Conservation (phyloP, 345 rosid genomes). For the Pugionium dolabratum region DNA sequence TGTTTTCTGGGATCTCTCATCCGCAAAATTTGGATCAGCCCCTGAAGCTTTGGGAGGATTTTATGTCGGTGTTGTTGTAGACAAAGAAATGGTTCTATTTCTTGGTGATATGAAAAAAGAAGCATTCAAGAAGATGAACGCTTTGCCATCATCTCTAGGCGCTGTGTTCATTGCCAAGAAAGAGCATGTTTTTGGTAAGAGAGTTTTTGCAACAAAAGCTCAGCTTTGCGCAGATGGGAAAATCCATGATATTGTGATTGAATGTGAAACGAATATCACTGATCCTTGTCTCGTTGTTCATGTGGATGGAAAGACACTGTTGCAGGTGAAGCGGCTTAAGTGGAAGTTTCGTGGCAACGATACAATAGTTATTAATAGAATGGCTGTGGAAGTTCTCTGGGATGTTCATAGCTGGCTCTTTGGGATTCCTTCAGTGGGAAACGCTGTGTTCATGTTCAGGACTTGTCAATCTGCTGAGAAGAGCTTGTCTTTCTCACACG, state of each 20-base stretch:
- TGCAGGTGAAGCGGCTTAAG: slow-evolving; percentile 63
- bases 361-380: slow-evolving; percentile 79
- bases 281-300: slow-evolving; percentile 44
- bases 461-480: slow-evolving; percentile 53
- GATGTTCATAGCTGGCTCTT: slow-evolving; percentile 94
- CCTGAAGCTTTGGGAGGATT: slow-evolving; percentile 82
- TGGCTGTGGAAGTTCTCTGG: slow-evolving; percentile 86
- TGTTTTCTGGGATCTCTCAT: slow-evolving; percentile 35
- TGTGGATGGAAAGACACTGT: slow-evolving; percentile 64
- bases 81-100: no score
- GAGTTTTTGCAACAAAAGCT: no score
- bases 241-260: slow-evolving; percentile 40
- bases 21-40: slow-evolving; percentile 75
- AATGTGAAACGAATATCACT: slow-evolving; percentile 66
- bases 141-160: slow-evolving; percentile 35
- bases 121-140: slow-evolving; percentile 53
- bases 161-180: no score
- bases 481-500: slow-evolving; percentile 52
- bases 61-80: neutral
- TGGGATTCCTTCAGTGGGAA: slow-evolving; percentile 62
- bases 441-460: slow-evolving; percentile 37
- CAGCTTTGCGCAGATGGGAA: no score
- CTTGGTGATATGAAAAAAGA: no score
- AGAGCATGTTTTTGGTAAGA: no score
- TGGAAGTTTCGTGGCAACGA: slow-evolving; percentile 57